A percentile compares a stretch with the other conserved stretches of the same genome.
Evolutionary conservation across 2,329 filamentous ascomycete species (phyloP).

Genomic region (Ophiostoma ulmi): DNA sequence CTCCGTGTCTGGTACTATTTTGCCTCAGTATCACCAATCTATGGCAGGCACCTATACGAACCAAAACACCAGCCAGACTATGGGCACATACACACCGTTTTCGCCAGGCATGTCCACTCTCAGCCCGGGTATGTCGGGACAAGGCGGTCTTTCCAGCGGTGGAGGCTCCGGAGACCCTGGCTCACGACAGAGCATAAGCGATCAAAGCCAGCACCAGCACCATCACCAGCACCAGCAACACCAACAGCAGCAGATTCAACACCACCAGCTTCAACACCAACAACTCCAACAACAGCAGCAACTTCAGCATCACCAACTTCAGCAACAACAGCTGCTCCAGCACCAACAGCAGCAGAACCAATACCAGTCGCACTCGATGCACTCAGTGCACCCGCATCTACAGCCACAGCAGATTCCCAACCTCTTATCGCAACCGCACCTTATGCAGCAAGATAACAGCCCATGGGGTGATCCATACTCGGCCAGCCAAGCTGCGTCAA

Average conservation of each 20-base stretch:
- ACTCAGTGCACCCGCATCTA: not conserved
- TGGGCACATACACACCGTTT: constrained; percentile 34
- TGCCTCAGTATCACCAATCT: constrained; percentile 28
- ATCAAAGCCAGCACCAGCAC: constrained; percentile 14
- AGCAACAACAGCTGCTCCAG: not conserved
- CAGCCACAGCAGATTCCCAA: constrained; percentile 12
- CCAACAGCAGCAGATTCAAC: not conserved
- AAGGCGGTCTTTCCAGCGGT: constrained; percentile 27
- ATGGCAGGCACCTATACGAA: constrained; percentile 28
- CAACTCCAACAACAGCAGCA: not conserved
- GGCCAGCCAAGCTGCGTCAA: constrained; percentile 43
- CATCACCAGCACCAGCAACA: not conserved
- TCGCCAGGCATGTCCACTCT: constrained; percentile 32
- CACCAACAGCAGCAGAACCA: not conserved
- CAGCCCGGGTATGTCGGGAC: constrained; percentile 33
- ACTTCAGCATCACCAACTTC: not conserved
- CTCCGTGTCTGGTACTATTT: constrained; percentile 25
- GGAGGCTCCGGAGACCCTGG: constrained; percentile 32
- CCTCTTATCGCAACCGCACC: constrained; percentile 13
- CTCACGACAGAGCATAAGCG: constrained; percentile 37
- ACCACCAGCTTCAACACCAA: not conserved
- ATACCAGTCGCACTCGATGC: not conserved
- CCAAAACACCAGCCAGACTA: constrained; percentile 33
- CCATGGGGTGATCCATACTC: constrained; percentile 44
- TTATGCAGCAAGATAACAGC: constrained; percentile 38